Evolutionary conservation across 2,329 filamentous ascomycete genomes (phyloP).

Genomic region (Colletotrichum scovillei): DNA sequence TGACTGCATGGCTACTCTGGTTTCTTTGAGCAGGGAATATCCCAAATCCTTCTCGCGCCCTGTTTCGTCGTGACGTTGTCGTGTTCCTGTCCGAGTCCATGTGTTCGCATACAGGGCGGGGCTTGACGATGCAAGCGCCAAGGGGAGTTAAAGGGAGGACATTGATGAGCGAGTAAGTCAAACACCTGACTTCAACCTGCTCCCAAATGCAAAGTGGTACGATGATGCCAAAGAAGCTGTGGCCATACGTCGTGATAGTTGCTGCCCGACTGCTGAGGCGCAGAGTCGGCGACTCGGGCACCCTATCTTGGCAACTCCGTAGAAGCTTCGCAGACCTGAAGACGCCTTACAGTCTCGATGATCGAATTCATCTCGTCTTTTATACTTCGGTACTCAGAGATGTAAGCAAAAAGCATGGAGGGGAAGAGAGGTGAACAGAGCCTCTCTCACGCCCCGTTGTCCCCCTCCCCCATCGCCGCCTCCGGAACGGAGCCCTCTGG

Average conservation of each 20-base stretch:
- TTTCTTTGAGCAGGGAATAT: slow-evolving; percentile 10
- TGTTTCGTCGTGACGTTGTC: slow-evolving; percentile 11
- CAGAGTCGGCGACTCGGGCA: not conserved
- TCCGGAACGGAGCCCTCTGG: slow-evolving; percentile 31
- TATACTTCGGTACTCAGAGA: slow-evolving; percentile 9
- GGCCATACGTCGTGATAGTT: not conserved
- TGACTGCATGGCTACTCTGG: slow-evolving; percentile 4
- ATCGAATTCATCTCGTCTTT: slow-evolving; percentile 7
- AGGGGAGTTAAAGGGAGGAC: not conserved
- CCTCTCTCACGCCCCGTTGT: slow-evolving; percentile 32
- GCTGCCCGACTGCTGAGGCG: not conserved
- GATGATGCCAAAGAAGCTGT: slow-evolving; percentile 17
- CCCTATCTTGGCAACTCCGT: not conserved
- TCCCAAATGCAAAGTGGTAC: slow-evolving; percentile 23
- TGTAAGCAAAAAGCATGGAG: not conserved
- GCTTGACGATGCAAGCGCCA: slow-evolving; percentile 11
- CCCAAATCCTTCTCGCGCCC: not conserved
- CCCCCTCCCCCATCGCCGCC: slow-evolving; percentile 34
- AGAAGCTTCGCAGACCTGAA: not conserved
- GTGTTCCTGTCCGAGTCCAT: not conserved
- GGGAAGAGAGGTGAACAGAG: not conserved
- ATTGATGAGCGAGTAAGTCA: slow-evolving; percentile 20
- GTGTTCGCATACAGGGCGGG: slow-evolving; percentile 1
- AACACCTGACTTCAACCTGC: not conserved
- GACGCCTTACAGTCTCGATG: not conserved